phyloP scores from a whole-genome alignment of 2,329 filamentous ascomycete species.

The Aspergillus quadricinctus region DNA sequence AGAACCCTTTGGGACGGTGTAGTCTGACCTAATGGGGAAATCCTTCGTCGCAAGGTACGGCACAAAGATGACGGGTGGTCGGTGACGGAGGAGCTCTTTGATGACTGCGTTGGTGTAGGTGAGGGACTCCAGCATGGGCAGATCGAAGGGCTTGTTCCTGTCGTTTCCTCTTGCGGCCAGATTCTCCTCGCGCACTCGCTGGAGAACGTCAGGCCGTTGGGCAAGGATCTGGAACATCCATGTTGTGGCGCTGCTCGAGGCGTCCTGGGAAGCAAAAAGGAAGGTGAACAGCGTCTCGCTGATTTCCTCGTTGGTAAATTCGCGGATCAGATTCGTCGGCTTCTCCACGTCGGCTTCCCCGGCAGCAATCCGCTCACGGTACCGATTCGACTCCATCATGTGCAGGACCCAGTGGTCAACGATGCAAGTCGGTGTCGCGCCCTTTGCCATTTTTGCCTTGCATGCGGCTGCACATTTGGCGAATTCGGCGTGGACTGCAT shows the following conservation, averaged over 20 bases:
- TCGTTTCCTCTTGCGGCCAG: constrained; percentile 43
- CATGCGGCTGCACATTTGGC: constrained; percentile 79
- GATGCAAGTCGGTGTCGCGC: constrained; percentile 75
- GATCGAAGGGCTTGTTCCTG: constrained; percentile 36
- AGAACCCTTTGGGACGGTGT: constrained; percentile 48
- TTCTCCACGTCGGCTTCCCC: constrained; percentile 55
- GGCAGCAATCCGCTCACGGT: constrained; percentile 65
- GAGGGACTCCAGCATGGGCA: constrained; percentile 48
- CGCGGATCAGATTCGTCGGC: constrained; percentile 46
- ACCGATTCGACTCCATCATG: constrained; percentile 74
- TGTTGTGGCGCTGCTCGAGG: constrained; percentile 50
- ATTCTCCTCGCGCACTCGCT: constrained; percentile 47
- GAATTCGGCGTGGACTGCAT: constrained; percentile 79
- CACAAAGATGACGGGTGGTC: constrained; percentile 53
- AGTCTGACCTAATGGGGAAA: constrained; percentile 46
- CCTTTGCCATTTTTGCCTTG: constrained; percentile 76
- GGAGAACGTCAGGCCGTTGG: constrained; percentile 48
- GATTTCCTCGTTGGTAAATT: constrained; percentile 50
- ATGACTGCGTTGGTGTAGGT: constrained; percentile 51
- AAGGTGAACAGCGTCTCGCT: constrained; percentile 51
- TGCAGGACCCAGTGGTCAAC: constrained; percentile 82
- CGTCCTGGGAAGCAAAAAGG: constrained; percentile 52
- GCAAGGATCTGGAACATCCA: constrained; percentile 53
- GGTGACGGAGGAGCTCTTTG: constrained; percentile 50
- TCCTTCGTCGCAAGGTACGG: constrained; percentile 48